These are phyloP conservation scores for Acrodontium crateriforme DNA, from an alignment of 2,329 filamentous ascomycete species.

Conservation along the genomic window DNA sequence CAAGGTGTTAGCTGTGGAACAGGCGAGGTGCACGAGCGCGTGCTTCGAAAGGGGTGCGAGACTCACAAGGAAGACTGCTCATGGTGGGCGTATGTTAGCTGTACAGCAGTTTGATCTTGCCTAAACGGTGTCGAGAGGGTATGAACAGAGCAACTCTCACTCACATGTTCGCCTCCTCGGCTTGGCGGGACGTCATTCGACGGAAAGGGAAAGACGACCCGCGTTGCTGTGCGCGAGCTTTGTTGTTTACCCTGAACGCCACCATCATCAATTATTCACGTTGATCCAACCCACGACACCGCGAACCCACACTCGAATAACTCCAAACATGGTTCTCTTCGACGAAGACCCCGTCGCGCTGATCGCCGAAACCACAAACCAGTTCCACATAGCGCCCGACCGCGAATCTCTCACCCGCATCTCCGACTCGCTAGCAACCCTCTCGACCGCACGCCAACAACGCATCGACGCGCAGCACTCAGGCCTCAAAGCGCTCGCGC, in stretches of 20 bases:
- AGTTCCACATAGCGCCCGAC: slow-evolving; percentile 91
- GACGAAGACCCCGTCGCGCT: slow-evolving; percentile 84
- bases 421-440: slow-evolving; percentile 64
- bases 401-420: slow-evolving; percentile 72
- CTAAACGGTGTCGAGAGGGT: no score
- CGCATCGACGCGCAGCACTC: slow-evolving; percentile 39
- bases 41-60: no score
- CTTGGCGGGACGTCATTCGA: no score
- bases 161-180: no score
- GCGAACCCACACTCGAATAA: slow-evolving; percentile 1
- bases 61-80: slow-evolving; percentile 34
- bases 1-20: not conserved
- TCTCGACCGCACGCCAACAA: slow-evolving; percentile 71
- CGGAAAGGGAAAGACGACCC: no score
- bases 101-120: no score
- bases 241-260: no score
- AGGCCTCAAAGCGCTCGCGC: slow-evolving; percentile 45
- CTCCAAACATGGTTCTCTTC: slow-evolving; percentile 59
- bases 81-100: no score
- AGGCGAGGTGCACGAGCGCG: no score
- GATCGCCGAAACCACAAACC: slow-evolving; percentile 78
- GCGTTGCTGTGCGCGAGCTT: no score
- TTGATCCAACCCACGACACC: slow-evolving; percentile 1
- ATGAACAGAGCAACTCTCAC: no score
- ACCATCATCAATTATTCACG: not conserved